Percentiles rank a stretch among this genome's conserved stretches.
phyloP scores from a whole-genome alignment of 2,329 filamentous ascomycete genomes.

The Ophiosphaerella korrae region DNA sequence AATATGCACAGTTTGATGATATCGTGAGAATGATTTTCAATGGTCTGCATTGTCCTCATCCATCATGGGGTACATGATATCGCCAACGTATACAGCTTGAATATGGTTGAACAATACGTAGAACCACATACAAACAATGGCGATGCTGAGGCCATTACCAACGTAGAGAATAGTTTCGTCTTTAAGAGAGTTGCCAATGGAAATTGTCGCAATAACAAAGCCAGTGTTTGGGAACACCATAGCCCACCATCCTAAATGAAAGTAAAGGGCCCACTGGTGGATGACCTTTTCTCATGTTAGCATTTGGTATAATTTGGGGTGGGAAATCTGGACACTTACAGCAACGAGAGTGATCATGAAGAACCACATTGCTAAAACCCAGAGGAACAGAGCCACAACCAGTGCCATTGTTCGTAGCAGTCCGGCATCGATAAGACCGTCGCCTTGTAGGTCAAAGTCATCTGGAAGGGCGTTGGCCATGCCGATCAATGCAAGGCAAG shows the following conservation, averaged over 20 bases:
- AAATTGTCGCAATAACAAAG: slow-evolving; percentile 51
- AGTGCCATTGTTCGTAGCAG: slow-evolving; percentile 55
- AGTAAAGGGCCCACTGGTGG: slow-evolving; percentile 52
- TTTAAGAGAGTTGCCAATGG: slow-evolving; percentile 44
- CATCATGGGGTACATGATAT: slow-evolving; percentile 64
- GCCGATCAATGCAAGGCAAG: slow-evolving; percentile 70
- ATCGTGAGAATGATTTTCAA: slow-evolving; percentile 4
- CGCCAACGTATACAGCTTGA: slow-evolving; percentile 56
- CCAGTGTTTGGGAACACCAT: slow-evolving; percentile 55
- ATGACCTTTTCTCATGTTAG: slow-evolving; percentile 33
- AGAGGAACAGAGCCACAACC: slow-evolving; percentile 63
- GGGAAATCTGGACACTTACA: slow-evolving; percentile 27
- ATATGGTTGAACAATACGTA: slow-evolving; percentile 60
- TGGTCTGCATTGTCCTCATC: slow-evolving; percentile 60
- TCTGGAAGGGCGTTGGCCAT: slow-evolving; percentile 62
- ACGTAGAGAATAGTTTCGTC: slow-evolving; percentile 46
- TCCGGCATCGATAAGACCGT: slow-evolving; percentile 52
- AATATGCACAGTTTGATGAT: not conserved
- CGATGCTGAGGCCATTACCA: slow-evolving; percentile 56
- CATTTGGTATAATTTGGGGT: slow-evolving; percentile 35
- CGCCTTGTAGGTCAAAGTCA: slow-evolving; percentile 55
- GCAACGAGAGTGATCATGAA: slow-evolving; percentile 53
- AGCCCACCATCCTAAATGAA: slow-evolving; percentile 68
- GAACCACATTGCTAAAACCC: slow-evolving; percentile 66
- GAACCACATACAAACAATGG: slow-evolving; percentile 59